Evolutionary conservation across 108 stramenopile genomes (phyloP), one percentile per base, ranked within the genome.

Genomic region (Thalassiosira profunda): DNA sequence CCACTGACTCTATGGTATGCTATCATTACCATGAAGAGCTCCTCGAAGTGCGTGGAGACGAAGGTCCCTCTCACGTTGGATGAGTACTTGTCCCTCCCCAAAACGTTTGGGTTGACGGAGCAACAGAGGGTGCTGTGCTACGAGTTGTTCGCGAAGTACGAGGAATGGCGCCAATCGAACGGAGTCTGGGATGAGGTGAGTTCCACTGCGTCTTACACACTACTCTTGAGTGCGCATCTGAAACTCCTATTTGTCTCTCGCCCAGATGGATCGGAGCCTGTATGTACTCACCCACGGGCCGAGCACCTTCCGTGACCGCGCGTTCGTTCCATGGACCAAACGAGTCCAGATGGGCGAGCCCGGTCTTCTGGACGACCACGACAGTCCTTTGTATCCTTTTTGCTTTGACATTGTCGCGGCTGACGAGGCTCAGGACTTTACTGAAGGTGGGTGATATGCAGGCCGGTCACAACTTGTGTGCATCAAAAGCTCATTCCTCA

Each of bases 391-490:
- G 51, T 52, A 52, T 28, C 57, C 57, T 20, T 58, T 58, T 42
- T 58, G 41, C 17, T 43, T 36, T 58, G 57, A 58, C 5, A 34
- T 58, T 25, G 57, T 58, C 35, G 41, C 23, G 17, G 42, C 42
- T 18, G 57, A 58, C 17, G 57, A 58, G 20, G 57, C 57, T 42
- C 57, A 58, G 35, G 57, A 58, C 37, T 58, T 58, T n/a, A n/a
- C n/a, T n/a, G n/a, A n/a, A n/a, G n/a, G n/a, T n/a, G n/a, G n/a
- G n/a, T n/a, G n/a, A n/a, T n/a, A n/a, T n/a, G n/a, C n/a, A n/a
- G n/a, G n/a, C n/a, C n/a, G n/a, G n/a, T n/a, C n/a, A n/a, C n/a
- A n/a, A n/a, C n/a, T n/a, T n/a, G n/a, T n/a, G n/a, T n/a, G n/a
- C n/a, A n/a, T n/a, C n/a, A n/a, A n/a, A n/a, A n/a, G n/a, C n/a